Percentiles rank a stretch among this genome's conserved stretches.
phyloP scores from a whole-genome alignment of 2,329 filamentous ascomycete genomes.

The Arthrobotrys pseudoclavata region DNA sequence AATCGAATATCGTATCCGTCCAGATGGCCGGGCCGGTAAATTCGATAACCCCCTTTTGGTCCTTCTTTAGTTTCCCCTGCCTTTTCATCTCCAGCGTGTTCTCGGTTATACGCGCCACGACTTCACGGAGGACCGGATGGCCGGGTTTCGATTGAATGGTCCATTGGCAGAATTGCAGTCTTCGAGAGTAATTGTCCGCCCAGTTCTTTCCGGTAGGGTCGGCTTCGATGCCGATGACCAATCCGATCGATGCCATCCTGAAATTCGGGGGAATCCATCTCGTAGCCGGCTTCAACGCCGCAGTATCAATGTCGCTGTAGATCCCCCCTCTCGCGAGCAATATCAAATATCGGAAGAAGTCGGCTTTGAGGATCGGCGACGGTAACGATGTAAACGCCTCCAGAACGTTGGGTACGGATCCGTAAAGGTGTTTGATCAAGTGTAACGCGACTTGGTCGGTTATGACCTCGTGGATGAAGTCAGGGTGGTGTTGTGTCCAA shows the following conservation, averaged over 20 bases:
- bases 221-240: slow-evolving; percentile 95
- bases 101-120: slow-evolving; percentile 87
- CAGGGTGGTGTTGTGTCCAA: slow-evolving; percentile 88
- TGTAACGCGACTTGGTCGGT: slow-evolving; percentile 88
- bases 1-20: slow-evolving; percentile 92
- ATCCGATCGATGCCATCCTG: slow-evolving; percentile 81
- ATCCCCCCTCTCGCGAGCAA: slow-evolving; percentile 82
- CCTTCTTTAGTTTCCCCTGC: slow-evolving; percentile 74
- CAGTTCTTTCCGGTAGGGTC: slow-evolving; percentile 94
- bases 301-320: slow-evolving; percentile 94
- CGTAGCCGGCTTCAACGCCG: slow-evolving; percentile 82
- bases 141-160: slow-evolving; percentile 96
- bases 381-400: slow-evolving; percentile 82
- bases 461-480: slow-evolving; percentile 90
- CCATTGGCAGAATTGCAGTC: slow-evolving; percentile 99
- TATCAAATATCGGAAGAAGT: slow-evolving; percentile 78
- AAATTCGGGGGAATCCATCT: slow-evolving; percentile 89
- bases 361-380: slow-evolving; percentile 75
- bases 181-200: slow-evolving; percentile 93
- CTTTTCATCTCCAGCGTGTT: slow-evolving; percentile 82
- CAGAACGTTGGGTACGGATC: slow-evolving; percentile 81
- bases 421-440: slow-evolving; percentile 87
- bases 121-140: slow-evolving; percentile 88
- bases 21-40: slow-evolving; percentile 94
- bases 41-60: slow-evolving; percentile 83